A percentile compares a stretch with the other conserved stretches of the same genome.
Conservation (phyloP, 1,284 basidiomycete genomes). For the Xerocomus nothofagi region DNA sequence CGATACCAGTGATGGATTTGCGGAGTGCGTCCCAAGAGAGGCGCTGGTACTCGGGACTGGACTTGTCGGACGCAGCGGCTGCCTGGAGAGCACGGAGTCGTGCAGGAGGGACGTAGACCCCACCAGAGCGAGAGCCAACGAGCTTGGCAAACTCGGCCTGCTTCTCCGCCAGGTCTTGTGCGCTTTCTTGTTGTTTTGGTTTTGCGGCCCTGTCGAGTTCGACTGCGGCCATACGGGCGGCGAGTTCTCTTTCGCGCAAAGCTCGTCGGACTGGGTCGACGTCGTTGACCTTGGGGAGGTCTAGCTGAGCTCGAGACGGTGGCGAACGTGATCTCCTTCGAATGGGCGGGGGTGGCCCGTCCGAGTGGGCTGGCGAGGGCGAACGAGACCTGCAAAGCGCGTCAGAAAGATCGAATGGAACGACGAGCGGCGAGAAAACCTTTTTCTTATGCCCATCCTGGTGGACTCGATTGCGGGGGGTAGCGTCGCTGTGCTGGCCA, state of each 20-base stretch:
- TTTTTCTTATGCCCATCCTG: conserved; percentile 26
- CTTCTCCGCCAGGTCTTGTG: conserved; percentile 57
- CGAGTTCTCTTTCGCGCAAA: conserved; percentile 77
- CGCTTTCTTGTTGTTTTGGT: conserved; percentile 45
- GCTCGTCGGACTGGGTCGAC: conserved; percentile 75
- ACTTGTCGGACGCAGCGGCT: conserved; percentile 82
- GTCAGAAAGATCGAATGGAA: background rate
- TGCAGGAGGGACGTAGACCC: conserved; percentile 96
- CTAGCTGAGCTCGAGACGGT: conserved; percentile 37
- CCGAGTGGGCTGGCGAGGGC: conserved; percentile 43
- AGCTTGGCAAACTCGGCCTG: conserved; percentile 83
- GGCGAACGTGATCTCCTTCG: conserved; percentile 68
- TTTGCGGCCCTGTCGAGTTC: conserved; percentile 66
- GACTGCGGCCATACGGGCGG: conserved; percentile 68
- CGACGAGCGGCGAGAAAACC: conserved; percentile 5
- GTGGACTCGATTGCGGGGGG: conserved; percentile 6
- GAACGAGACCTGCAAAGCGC: conserved; percentile 53
- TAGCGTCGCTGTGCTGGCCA: conserved; percentile 44
- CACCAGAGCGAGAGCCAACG: conserved; percentile 79
- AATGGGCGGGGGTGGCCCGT: conserved; percentile 57
- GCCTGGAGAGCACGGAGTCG: conserved; percentile 90
- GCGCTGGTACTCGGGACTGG: conserved; percentile 90
- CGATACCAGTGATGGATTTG: conserved; percentile 98
- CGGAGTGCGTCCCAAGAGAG: conserved; percentile 97
- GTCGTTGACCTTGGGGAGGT: conserved; percentile 64